Evolutionary conservation across 352 stramenopile genomes (phyloP).

Genomic region (Phytophthora hybrid): DNA sequence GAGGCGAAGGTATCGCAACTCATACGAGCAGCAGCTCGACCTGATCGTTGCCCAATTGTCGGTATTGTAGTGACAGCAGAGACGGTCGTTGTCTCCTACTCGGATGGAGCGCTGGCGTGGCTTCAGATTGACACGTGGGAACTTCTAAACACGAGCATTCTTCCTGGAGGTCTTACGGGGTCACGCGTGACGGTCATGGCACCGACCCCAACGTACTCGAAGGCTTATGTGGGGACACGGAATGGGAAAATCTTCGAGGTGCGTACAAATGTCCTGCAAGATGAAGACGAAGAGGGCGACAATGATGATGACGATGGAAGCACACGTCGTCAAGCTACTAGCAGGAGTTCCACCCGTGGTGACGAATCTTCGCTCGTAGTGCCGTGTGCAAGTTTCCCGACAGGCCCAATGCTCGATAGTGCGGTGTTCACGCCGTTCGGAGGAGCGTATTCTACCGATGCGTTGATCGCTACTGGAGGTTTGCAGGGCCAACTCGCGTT

Average conservation of each 20-base stretch:
- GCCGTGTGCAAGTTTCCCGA: constrained; percentile 60
- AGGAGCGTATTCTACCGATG: constrained; percentile 52
- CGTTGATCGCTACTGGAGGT: constrained; percentile 64
- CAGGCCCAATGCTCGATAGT: constrained; percentile 52
- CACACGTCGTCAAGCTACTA: not conserved
- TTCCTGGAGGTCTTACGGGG: constrained; percentile 32
- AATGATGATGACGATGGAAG: constrained; percentile 64
- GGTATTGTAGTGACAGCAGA: constrained; percentile 64
- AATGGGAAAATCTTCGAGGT: constrained; percentile 73
- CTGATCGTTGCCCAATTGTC: constrained; percentile 48
- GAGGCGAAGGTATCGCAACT: constrained; percentile 42
- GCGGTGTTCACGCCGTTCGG: constrained; percentile 65
- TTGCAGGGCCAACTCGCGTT: constrained; percentile 54
- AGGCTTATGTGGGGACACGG: constrained; percentile 66
- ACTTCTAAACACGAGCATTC: constrained; percentile 43
- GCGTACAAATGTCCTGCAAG: constrained; percentile 53
- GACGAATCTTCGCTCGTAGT: constrained; percentile 46
- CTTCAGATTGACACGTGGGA: constrained; percentile 54
- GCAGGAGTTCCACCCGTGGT: not conserved
- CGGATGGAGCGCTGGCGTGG: constrained; percentile 59
- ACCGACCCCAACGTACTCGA: constrained; percentile 59
- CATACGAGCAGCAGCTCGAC: constrained; percentile 43
- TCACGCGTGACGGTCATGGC: constrained; percentile 49
- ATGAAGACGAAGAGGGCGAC: constrained; percentile 70
- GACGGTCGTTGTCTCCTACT: constrained; percentile 59